Evolutionary conservation across 768 basidiomycete genomes (phyloP).

Genomic region (Plicaturopsis crispa): DNA sequence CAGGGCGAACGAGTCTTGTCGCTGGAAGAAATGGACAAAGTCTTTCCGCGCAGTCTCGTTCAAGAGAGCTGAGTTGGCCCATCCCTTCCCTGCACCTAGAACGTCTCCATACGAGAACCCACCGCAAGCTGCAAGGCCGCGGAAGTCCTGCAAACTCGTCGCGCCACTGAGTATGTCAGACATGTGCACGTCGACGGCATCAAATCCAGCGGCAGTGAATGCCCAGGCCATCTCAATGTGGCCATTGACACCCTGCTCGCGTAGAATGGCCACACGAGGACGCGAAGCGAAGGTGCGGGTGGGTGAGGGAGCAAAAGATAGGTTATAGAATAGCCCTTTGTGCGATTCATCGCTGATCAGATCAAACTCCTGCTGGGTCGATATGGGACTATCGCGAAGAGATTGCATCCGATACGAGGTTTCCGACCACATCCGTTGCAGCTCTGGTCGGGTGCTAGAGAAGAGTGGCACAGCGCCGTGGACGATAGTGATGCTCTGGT

Average conservation of each 20-base stretch:
- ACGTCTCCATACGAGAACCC: conserved; percentile 99
- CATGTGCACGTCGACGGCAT: conserved; percentile 97
- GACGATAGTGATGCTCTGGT: conserved; percentile 61
- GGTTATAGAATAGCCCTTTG: conserved; percentile 68
- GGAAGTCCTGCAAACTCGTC: conserved; percentile 59
- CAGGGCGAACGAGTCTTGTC: conserved; percentile 79
- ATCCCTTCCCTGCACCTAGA: conserved; percentile 93
- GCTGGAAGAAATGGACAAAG: conserved; percentile 75
- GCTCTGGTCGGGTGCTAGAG: conserved; percentile 51
- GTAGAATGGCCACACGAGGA: conserved; percentile 89
- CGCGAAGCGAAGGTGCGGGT: conserved; percentile 36
- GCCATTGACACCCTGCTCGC: conserved; percentile 98
- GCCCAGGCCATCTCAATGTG: conserved; percentile 99
- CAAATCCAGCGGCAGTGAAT: conserved; percentile 90
- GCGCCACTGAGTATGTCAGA: conserved; percentile 81
- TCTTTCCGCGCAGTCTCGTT: conserved; percentile 69
- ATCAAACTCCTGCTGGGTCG: conserved; percentile 76
- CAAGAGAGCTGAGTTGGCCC: conserved; percentile 93
- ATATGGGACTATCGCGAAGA: conserved; percentile 73
- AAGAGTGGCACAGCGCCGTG: conserved; percentile 46
- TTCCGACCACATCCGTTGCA: conserved; percentile 90
- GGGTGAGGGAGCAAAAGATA: conserved; percentile 47
- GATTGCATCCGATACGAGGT: conserved; percentile 91
- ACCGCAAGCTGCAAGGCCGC: conserved; percentile 91
- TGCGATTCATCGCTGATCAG: conserved; percentile 55